Percentiles rank a stretch among this genome's conserved stretches.
Evolutionary conservation across 75 land plant genomes (phyloP).

Genomic region (Picea glauca): DNA sequence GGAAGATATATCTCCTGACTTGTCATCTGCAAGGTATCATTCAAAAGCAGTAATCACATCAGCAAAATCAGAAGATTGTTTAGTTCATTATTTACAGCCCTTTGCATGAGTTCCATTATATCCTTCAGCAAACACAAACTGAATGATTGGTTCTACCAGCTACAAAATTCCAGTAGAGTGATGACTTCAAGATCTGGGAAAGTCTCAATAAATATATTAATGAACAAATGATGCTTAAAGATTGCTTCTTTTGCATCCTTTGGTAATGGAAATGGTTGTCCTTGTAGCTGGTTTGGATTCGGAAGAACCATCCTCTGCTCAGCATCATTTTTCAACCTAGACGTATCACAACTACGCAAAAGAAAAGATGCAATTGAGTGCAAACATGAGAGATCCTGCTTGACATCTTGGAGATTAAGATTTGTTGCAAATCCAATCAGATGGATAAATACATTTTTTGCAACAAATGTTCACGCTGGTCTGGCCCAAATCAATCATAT

Average conservation of each 20-base stretch:
- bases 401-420: constrained; percentile 12
- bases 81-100: constrained; percentile 24
- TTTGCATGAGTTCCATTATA: constrained; percentile 20
- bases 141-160: constrained; percentile 24
- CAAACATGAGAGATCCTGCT: constrained; percentile 11
- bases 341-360: constrained; percentile 20
- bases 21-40: constrained; percentile 20
- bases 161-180: constrained; percentile 23
- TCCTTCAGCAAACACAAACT: constrained; percentile 26
- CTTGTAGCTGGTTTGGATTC: constrained; percentile 15
- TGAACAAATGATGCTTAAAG: constrained; percentile 19
- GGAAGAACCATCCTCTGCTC: constrained; percentile 4
- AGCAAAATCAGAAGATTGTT: constrained; percentile 14
- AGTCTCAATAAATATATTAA: constrained; percentile 11
- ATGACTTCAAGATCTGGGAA: constrained; percentile 23
- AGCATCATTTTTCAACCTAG: constrained; percentile 4
- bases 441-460: neutral
- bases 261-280: constrained; percentile 12
- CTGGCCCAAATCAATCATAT: constrained; percentile 10
- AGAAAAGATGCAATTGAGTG: constrained; percentile 14
- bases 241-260: constrained; percentile 24
- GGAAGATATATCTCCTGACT: constrained; percentile 24
- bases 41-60: constrained; percentile 14
- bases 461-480: constrained; percentile 18
- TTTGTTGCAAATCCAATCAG: constrained; percentile 19